Evolutionary conservation across 345 rosid species (phyloP).

Genomic region (Gossypium ekmanianum): DNA sequence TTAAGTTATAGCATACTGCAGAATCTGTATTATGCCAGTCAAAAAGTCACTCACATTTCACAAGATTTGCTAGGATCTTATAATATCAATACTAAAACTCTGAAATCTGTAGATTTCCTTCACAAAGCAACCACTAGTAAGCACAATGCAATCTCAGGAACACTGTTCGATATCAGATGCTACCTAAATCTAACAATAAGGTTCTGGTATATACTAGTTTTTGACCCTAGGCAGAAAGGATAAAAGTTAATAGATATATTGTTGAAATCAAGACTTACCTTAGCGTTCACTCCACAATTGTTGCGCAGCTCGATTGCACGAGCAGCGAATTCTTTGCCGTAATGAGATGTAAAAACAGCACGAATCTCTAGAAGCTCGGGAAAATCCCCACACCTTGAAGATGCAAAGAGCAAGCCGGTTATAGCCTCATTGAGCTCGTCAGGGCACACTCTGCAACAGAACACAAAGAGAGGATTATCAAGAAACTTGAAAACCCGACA

Average conservation of each 20-base stretch:
- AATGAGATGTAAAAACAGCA: slow-evolving; percentile 48
- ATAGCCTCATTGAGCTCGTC: slow-evolving; percentile 73
- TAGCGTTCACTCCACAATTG: slow-evolving; percentile 62
- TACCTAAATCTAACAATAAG: background rate
- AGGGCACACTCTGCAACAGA: slow-evolving; percentile 57
- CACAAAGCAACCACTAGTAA: slow-evolving; percentile 3
- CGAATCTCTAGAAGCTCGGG: slow-evolving; percentile 93
- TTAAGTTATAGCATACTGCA: background rate
- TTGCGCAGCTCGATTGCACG: slow-evolving; percentile 70
- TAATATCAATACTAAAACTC: background rate
- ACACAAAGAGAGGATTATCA: background rate
- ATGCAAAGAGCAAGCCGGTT: slow-evolving; percentile 62
- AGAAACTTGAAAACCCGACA: background rate
- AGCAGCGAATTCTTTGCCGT: slow-evolving; percentile 75
- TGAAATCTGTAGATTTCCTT: background rate
- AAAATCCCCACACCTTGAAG: slow-evolving; percentile 83
- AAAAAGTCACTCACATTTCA: background rate
- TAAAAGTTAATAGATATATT: background rate
- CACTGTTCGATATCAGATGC: background rate
- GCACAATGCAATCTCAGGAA: background rate
- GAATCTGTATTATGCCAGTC: background rate
- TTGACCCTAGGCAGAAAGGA: background rate
- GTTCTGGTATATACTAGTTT: background rate
- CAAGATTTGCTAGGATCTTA: background rate
- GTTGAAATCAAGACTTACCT: slow-evolving; percentile 31